Evolutionary conservation across 257 asterid species (phyloP).

Genomic region (Ilex asprella): DNA sequence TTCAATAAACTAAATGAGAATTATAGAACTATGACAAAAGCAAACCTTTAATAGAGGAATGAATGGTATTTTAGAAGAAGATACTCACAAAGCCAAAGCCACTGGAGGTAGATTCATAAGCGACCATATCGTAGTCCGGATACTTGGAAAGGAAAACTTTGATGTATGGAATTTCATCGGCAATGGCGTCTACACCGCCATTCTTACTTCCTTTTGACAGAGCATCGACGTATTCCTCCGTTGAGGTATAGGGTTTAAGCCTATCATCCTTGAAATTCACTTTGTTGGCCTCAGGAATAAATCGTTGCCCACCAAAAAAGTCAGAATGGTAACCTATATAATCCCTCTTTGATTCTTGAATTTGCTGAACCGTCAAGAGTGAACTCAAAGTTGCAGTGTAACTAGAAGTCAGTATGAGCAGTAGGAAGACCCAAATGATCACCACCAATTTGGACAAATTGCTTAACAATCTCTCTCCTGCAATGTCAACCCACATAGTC

Average conservation of each 20-base stretch:
- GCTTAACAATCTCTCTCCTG: constrained; percentile 37
- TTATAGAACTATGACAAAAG: too few relatives aligned
- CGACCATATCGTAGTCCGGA: constrained; percentile 23
- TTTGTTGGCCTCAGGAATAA: constrained; percentile 8
- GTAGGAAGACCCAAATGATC: constrained; percentile 37
- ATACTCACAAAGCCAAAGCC: constrained; percentile 44
- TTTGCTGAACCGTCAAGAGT: constrained; percentile 31
- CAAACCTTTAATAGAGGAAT: neutral
- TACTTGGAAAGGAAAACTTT: constrained; percentile 21
- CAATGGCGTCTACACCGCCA: constrained; percentile 35
- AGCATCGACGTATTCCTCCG: constrained; percentile 12
- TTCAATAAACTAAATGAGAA: too few relatives aligned
- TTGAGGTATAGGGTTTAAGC: constrained; percentile 4
- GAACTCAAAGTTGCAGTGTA: constrained; percentile 46
- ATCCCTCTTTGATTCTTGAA: constrained; percentile 17
- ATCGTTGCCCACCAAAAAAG: constrained; percentile 2
- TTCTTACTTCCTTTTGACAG: constrained; percentile 28
- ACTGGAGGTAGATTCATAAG: constrained; percentile 11
- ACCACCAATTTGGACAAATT: constrained; percentile 38
- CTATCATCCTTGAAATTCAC: constrained; percentile 17
- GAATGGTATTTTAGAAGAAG: neutral
- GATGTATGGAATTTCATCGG: constrained; percentile 40
- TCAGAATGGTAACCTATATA: constrained; percentile 22
- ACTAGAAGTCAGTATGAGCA: constrained; percentile 40
- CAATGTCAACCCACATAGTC: neutral